Evolutionary conservation across 352 stramenopile species (phyloP).

Genomic region (Pythium vanterpoolii): DNA sequence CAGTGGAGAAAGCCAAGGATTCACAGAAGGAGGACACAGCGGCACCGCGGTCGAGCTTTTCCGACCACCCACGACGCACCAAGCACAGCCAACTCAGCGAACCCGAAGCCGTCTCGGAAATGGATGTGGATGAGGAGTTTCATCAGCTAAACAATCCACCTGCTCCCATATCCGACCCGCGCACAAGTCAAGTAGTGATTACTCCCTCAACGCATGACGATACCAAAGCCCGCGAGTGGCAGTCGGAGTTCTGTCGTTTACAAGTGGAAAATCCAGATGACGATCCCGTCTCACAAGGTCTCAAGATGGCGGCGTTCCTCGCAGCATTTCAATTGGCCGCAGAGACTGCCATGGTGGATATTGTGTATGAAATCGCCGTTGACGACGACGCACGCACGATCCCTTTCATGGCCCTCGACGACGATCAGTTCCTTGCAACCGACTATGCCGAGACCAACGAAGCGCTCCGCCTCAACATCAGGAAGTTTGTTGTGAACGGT

Average conservation of each 20-base stretch:
- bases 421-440: slow-evolving; percentile 40
- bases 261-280: background rate
- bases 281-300: slow-evolving; percentile 13
- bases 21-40: background rate
- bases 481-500: slow-evolving; percentile 31
- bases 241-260: background rate
- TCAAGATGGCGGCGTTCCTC: slow-evolving; percentile 30
- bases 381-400: slow-evolving; percentile 24
- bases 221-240: background rate
- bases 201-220: background rate
- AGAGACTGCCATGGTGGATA: slow-evolving; percentile 27
- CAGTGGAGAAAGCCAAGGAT: background rate
- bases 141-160: background rate
- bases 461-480: slow-evolving; percentile 1
- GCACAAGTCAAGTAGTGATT: background rate
- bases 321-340: slow-evolving; percentile 36
- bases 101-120: slow-evolving; percentile 14
- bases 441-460: slow-evolving; percentile 21
- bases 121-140: slow-evolving; percentile 2
- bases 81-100: slow-evolving; percentile 13
- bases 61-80: background rate
- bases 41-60: slow-evolving; percentile 13
- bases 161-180: background rate
- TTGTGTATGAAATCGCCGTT: slow-evolving; percentile 38
- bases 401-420: slow-evolving; percentile 13